These are phyloP conservation scores for Debaryomycetaceae sp. DNA, from an alignment of 1,139 yeast species.

Conservation along the genomic window DNA sequence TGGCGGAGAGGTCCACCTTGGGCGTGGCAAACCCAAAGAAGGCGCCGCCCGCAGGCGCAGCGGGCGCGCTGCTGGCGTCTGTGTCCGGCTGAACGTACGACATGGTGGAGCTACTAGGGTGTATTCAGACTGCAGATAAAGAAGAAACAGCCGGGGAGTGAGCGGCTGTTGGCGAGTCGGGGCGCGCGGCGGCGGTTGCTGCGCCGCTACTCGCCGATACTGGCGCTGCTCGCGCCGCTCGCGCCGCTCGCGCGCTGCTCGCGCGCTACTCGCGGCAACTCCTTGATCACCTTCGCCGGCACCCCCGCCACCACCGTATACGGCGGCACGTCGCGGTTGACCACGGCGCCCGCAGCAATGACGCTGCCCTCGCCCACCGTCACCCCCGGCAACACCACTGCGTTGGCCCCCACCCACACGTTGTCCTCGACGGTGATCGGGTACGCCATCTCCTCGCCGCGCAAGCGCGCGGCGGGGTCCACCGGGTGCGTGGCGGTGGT, in stretches of 20 bases:
- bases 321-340: slow-evolving; percentile 50
- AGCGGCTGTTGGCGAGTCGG: too few relatives aligned
- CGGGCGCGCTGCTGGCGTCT: not conserved
- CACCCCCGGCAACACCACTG: slow-evolving; percentile 58
- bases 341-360: slow-evolving; percentile 66
- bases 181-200: too few relatives aligned
- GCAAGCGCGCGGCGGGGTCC: slow-evolving; percentile 43
- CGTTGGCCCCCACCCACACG: slow-evolving; percentile 64
- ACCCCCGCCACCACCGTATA: slow-evolving; percentile 54
- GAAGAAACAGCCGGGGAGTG: too few relatives aligned
- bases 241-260: too few relatives aligned
- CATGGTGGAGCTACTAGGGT: too few relatives aligned
- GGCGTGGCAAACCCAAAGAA: slow-evolving; percentile 32
- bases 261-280: too few relatives aligned
- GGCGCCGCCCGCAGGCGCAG: slow-evolving; percentile 4
- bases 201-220: too few relatives aligned
- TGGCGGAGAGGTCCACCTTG: slow-evolving; percentile 36
- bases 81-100: slow-evolving; percentile 9
- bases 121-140: too few relatives aligned
- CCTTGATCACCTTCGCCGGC: slow-evolving; percentile 51
- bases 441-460: slow-evolving; percentile 47
- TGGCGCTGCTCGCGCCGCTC: too few relatives aligned
- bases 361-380: slow-evolving; percentile 61
- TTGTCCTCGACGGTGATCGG: slow-evolving; percentile 58
- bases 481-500: slow-evolving; percentile 63